Conservation (phyloP, 495 filamentous ascomycete species). For the Lophiostoma macrostomum region DNA sequence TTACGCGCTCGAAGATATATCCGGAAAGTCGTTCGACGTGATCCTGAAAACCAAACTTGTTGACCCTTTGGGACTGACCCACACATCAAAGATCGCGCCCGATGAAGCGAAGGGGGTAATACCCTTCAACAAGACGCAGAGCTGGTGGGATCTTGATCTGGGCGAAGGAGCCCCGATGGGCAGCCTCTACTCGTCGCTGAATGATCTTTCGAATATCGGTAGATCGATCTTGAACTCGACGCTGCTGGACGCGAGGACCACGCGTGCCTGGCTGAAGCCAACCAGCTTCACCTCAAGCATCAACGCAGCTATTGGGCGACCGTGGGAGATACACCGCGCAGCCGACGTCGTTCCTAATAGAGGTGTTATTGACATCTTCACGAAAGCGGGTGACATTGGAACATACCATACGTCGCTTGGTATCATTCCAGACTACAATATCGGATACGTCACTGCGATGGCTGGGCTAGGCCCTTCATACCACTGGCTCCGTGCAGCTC, state of each 20-base stretch:
- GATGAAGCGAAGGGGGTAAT: slow-evolving; percentile 4
- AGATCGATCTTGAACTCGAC: slow-evolving; percentile 51
- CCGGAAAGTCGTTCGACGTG: slow-evolving; percentile 20
- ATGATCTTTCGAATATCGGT: slow-evolving; percentile 40
- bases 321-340: slow-evolving; percentile 46
- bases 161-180: slow-evolving; percentile 21
- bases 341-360: slow-evolving; percentile 25
- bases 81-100: slow-evolving; percentile 42
- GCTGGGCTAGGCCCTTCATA: slow-evolving; percentile 16
- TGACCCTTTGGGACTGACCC: slow-evolving; percentile 46
- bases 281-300: slow-evolving; percentile 50
- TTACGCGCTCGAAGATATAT: slow-evolving; percentile 19
- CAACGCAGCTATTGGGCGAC: slow-evolving; percentile 46
- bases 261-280: slow-evolving; percentile 48
- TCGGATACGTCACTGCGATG: slow-evolving; percentile 22
- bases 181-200: slow-evolving; percentile 35
- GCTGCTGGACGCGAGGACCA: slow-evolving; percentile 43
- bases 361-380: slow-evolving; percentile 35
- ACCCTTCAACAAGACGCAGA: slow-evolving; percentile 27
- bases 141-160: slow-evolving; percentile 24
- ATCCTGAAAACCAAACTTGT: slow-evolving; percentile 47
- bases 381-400: slow-evolving; percentile 30
- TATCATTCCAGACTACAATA: slow-evolving; percentile 31
- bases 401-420: slow-evolving; percentile 25
- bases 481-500: slow-evolving; percentile 32